A percentile compares a stretch with the other conserved stretches of the same genome.
Evolutionary conservation across 2,329 filamentous ascomycete species (phyloP).

Genomic region (Tolypocladium tropicale): DNA sequence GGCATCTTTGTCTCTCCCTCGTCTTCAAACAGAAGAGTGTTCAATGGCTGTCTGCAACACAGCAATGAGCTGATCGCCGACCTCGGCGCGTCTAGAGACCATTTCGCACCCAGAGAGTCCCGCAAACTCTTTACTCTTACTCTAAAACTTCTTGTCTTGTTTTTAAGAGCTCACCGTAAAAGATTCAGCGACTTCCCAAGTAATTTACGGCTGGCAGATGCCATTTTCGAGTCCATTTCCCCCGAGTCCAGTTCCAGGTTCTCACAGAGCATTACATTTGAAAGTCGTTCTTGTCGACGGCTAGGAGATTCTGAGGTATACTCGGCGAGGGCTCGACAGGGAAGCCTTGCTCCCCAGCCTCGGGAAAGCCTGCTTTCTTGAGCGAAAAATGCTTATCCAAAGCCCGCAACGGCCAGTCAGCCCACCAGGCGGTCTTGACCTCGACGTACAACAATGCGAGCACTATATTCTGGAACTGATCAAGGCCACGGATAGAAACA

Average conservation of each 20-base stretch:
- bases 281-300: background rate
- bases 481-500: background rate
- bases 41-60: background rate
- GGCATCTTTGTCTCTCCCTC: background rate
- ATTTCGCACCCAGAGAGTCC: too few species aligned
- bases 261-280: too few species aligned
- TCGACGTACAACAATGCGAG: background rate
- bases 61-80: too few species aligned
- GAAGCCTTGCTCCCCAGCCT: background rate
- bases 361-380: background rate
- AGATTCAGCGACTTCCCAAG: too few species aligned
- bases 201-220: too few species aligned
- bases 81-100: too few species aligned
- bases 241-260: background rate
- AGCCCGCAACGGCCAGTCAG: background rate
- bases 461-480: background rate
- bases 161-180: too few species aligned
- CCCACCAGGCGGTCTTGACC: background rate
- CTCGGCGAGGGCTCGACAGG: background rate
- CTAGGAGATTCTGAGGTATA: background rate
- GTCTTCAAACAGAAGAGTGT: background rate
- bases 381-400: background rate
- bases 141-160: background rate
- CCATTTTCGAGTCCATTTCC: too few species aligned
- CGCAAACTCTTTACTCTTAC: too few species aligned